Base-by-base conservation (phyloP, 331 rosid genomes). In the Malus hybrid region DNA sequence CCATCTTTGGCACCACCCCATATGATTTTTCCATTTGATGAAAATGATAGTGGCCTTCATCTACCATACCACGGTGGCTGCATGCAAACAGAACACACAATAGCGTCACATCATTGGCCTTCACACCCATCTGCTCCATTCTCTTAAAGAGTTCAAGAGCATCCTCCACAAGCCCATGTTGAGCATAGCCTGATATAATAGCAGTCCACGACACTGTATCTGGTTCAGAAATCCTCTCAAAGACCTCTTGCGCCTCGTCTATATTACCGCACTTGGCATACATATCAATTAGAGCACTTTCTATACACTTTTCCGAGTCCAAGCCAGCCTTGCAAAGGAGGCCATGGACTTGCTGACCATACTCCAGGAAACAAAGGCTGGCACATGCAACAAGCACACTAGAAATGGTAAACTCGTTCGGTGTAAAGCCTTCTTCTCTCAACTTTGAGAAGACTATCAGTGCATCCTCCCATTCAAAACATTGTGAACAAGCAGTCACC, bases 271-370 rank as follows among this genome's bases (percentile, higher is more conserved):
- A 89, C 81, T 87, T 93, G 28, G 93, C 88, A 52, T 88, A 88
- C 96, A 88, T 87, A 82, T 93, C 87, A 77, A 90, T 82, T 22
- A 90, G 83, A 74, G 93, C 89, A 79, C 96, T 88, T 84, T 87
- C 91, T 58, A 86, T 78, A 80, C 94, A 90, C 28, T 78, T 84
- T 12, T 88, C 87, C 10, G 81, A 55, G 68, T 83, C 90, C 78
- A 83, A 75, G 76, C 84, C 81, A 22, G 80, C 85, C 87, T 90
- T 90, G 86, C 85, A 83, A 63, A 85, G 75, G 18, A 90, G 73
- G 29, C 91, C 91, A 29, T 90, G 96, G 77, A 88, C 77, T 82
- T 88, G 96, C 71, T 83, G 88, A 61, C 96, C 93, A 30, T 74
- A 75, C 34, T 90, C 90, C 24, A 90, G 86, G 63, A 81, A 81